Evolutionary conservation across 305 asterid genomes (phyloP), one percentile per base, ranked within the genome.

Genomic region (Nicotiana rustica): DNA sequence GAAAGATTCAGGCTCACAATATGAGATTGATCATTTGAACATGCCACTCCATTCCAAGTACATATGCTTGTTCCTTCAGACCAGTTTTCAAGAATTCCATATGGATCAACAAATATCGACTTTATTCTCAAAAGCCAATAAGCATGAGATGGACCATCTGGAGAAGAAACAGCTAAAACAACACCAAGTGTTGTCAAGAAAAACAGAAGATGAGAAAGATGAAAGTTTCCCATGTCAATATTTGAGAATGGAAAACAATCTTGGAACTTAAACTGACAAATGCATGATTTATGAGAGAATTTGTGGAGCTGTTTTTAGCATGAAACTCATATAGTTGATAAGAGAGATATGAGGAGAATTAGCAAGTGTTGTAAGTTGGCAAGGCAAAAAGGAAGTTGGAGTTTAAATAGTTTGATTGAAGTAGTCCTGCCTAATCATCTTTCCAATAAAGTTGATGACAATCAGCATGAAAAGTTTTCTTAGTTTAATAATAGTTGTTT

Each of bases 1-100:
- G 97, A 92, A 52, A 95, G 90, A 84, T 92, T 93, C 68, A 95
- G 88, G 4, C 91, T 85, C 71, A 89, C 80, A 33, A 90, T 71
- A 79, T 85, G 90, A 19, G 64, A 80, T 77, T 85, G 85, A 86
- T 92, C 93, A 67, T 83, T 85, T 83, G 97, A 85, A 77, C 99
- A 95, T 65, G 90, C 78, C 78, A 95, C 88, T 70, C 97, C 98
- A 84, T 87, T 78, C 99, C 99, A 95, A 38, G 89, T 75, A 81
- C 99, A 95, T 41, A 92, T 79, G 62, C 85, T 86, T 25, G 88
- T 84, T 78, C 81, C 89, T 85, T 86, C 87, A 79, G 88, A 79
- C 99, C 99, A 95, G 86, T 77, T 91, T n/a, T 86, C 73, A 71
- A 95, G 92, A 87, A 83, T 89, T 66, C 91, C 90, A 10, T 82